Conservation (phyloP, 1,284 basidiomycete species). For the Cutaneotrichosporon arboriforme region DNA sequence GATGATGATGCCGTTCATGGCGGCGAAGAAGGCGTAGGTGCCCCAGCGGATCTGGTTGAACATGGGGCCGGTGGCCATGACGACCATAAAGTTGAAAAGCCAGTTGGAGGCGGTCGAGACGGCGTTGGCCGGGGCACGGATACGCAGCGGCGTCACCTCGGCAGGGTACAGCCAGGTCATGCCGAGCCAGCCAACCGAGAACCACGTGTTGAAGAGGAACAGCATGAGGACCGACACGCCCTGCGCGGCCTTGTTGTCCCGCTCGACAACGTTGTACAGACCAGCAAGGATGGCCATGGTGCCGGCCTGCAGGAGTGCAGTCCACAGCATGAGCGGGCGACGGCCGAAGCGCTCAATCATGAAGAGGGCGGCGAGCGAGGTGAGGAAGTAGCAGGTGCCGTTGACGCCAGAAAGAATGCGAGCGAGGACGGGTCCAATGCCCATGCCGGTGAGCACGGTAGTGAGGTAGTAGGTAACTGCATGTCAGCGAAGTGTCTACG, state of each 20-base stretch:
- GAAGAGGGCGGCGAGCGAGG: slow-evolving; percentile 39
- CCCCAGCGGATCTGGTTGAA: slow-evolving; percentile 38
- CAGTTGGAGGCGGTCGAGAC: slow-evolving; percentile 60
- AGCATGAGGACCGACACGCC: slow-evolving; percentile 44
- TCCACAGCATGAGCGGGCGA: slow-evolving; percentile 41
- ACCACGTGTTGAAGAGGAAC: slow-evolving; percentile 48
- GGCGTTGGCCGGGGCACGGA: slow-evolving; percentile 63
- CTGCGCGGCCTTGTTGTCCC: slow-evolving; percentile 35
- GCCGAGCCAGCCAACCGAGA: slow-evolving; percentile 41
- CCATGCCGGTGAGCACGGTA: slow-evolving; percentile 35
- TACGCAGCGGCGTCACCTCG: slow-evolving; percentile 50
- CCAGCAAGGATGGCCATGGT: slow-evolving; percentile 42
- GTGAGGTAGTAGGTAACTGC: slow-evolving; percentile 18
- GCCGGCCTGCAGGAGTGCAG: slow-evolving; percentile 22
- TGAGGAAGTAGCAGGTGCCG: slow-evolving; percentile 45
- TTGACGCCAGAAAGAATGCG: slow-evolving; percentile 42
- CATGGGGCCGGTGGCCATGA: slow-evolving; percentile 38
- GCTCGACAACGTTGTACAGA: slow-evolving; percentile 27
- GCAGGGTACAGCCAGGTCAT: slow-evolving; percentile 45
- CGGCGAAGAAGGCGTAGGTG: slow-evolving; percentile 40
- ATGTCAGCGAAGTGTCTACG: background rate
- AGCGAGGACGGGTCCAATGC: slow-evolving; percentile 31
- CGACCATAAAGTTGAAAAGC: slow-evolving; percentile 37
- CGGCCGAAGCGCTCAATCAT: slow-evolving; percentile 40
- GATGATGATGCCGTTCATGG: slow-evolving; percentile 36